Evolutionary conservation across 805 yeast genomes (phyloP).

Genomic region (Metahyphopichia silvanorum): DNA sequence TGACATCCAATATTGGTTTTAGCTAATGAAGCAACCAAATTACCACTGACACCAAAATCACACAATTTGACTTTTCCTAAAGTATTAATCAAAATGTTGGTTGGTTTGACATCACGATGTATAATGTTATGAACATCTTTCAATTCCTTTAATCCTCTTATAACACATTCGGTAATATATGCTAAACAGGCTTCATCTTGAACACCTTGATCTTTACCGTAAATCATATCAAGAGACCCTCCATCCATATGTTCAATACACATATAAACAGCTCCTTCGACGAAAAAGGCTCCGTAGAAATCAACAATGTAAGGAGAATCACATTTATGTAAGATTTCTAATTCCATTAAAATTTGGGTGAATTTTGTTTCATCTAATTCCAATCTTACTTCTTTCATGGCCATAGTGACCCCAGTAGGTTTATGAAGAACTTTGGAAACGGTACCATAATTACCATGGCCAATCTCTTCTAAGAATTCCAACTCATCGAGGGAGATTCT

Average conservation of each 20-base stretch:
- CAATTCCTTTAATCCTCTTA: constrained; percentile 74
- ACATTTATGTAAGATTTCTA: constrained; percentile 91
- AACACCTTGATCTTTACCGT: constrained; percentile 56
- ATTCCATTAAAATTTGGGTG: constrained; percentile 92
- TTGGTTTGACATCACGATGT: constrained; percentile 96
- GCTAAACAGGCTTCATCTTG: constrained; percentile 79
- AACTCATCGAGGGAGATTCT: constrained; percentile 82
- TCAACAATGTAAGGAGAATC: constrained; percentile 89
- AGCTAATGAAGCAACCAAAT: constrained; percentile 90
- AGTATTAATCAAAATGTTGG: constrained; percentile 81
- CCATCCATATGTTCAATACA: constrained; percentile 99
- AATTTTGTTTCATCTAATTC: constrained; percentile 94
- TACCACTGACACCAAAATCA: constrained; percentile 96
- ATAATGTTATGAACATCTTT: constrained; percentile 91
- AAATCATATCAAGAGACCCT: constrained; percentile 85
- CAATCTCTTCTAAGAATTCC: constrained; percentile 81
- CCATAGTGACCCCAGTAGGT: constrained; percentile 91
- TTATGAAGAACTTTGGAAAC: constrained; percentile 90
- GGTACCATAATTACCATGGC: constrained; percentile 95
- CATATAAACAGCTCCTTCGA: constrained; percentile 97
- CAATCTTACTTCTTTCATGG: constrained; percentile 93
- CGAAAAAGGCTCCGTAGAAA: constrained; percentile 95
- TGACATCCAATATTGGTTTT: constrained; percentile 97
- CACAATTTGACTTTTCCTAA: constrained; percentile 86
- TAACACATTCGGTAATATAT: constrained; percentile 73